A percentile compares a stretch with the other conserved stretches of the same genome.
These are phyloP conservation scores for Podospora pseudocomata DNA, from an alignment of 495 filamentous ascomycete species.

Conservation along the genomic window DNA sequence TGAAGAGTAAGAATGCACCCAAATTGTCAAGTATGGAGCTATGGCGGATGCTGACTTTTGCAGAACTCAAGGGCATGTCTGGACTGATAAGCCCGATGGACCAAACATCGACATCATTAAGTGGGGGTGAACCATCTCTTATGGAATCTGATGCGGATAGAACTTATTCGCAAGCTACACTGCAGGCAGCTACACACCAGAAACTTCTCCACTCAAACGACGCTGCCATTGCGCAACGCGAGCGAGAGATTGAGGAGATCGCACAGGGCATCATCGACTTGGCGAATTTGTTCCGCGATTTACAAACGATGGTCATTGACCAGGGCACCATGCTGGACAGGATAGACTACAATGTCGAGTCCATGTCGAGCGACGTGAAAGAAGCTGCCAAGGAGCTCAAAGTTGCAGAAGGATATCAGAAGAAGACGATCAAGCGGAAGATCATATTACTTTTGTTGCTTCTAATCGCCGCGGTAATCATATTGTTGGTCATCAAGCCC, in stretches of 20 bases:
- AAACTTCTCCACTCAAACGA: constrained; percentile 74
- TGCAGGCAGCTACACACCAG: constrained; percentile 65
- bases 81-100: constrained; percentile 44
- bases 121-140: constrained; percentile 63
- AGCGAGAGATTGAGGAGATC: constrained; percentile 96
- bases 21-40: not conserved
- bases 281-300: constrained; percentile 90
- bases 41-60: constrained; percentile 7
- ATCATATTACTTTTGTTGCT: constrained; percentile 82
- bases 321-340: constrained; percentile 96
- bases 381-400: constrained; percentile 87
- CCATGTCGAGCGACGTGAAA: constrained; percentile 85
- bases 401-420: constrained; percentile 82
- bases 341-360: constrained; percentile 97
- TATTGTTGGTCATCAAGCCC: constrained; percentile 81
- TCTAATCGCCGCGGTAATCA: constrained; percentile 79
- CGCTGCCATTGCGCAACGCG: constrained; percentile 80
- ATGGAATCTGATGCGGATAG: constrained; percentile 89
- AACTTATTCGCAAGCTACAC: constrained; percentile 82
- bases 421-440: constrained; percentile 82
- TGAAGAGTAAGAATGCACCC: constrained; percentile 66
- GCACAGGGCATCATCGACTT: constrained; percentile 97
- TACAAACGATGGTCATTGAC: constrained; percentile 96
- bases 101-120: constrained; percentile 59
- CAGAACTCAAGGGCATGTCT: constrained; percentile 79